phyloP scores from a whole-genome alignment of 129 eudicot genomes.

The Arctium minus region DNA sequence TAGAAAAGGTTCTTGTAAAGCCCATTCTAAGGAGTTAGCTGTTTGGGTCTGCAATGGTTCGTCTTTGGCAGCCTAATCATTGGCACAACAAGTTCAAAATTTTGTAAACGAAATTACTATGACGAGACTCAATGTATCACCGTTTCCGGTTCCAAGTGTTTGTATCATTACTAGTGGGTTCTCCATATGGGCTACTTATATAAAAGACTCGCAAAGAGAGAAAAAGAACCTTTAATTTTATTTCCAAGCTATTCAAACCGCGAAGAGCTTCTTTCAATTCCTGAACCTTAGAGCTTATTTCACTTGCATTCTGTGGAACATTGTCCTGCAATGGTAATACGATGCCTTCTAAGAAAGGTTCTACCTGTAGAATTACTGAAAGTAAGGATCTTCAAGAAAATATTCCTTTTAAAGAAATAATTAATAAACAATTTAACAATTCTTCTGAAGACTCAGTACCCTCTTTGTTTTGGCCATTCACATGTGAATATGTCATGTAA shows the following conservation, averaged over 20 bases:
- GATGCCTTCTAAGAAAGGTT: conserved; percentile 63
- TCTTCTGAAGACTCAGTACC: neutral
- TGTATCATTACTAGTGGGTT: neutral
- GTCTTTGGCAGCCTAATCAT: conserved; percentile 54
- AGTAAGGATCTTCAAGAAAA: conserved; percentile 12
- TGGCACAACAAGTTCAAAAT: neutral
- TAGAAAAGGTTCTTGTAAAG: conserved; percentile 40
- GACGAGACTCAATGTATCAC: neutral
- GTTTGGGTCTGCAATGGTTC: conserved; percentile 60
- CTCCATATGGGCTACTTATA: neutral
- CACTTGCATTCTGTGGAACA: conserved; percentile 26
- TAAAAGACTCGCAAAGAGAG: neutral
- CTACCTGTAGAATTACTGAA: conserved; percentile 44
- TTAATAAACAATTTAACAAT: neutral
- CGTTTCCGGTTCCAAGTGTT: neutral
- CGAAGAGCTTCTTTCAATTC: conserved; percentile 55
- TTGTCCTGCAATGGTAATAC: conserved; percentile 63
- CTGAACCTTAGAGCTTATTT: conserved; percentile 39
- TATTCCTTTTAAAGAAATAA: neutral
- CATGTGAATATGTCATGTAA: neutral
- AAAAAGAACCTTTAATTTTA: conserved; percentile 60
- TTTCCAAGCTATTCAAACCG: conserved; percentile 65
- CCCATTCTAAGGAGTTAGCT: conserved; percentile 57
- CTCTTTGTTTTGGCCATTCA: neutral
- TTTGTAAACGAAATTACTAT: neutral